A percentile compares a stretch with the other conserved stretches of the same genome.
Evolutionary conservation across 2,329 filamentous ascomycete species (phyloP).

Genomic region (Aspergillus neotritici): DNA sequence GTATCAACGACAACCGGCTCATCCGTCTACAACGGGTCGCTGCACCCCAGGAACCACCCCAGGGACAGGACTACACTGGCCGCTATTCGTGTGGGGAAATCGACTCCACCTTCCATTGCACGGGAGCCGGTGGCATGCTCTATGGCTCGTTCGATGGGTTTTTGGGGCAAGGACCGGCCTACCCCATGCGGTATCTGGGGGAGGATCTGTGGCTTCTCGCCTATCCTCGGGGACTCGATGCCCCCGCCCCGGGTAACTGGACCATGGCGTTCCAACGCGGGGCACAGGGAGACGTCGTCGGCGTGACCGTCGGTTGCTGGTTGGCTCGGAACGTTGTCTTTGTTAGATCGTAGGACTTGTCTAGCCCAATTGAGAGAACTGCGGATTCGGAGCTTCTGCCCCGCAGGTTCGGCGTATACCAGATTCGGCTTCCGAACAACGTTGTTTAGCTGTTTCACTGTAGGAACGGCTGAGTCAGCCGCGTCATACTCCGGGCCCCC

Average conservation of each 20-base stretch:
- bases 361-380: too few species aligned
- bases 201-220: constrained; percentile 37
- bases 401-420: too few species aligned
- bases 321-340: constrained; percentile 25
- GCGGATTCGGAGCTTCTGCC: too few species aligned
- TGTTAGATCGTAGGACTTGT: not conserved
- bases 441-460: too few species aligned
- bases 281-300: constrained; percentile 17
- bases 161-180: constrained; percentile 35
- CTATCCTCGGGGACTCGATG: constrained; percentile 39
- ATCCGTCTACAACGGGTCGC: constrained; percentile 20
- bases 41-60: constrained; percentile 6
- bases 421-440: too few species aligned
- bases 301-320: constrained; percentile 39
- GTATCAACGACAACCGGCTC: constrained; percentile 28
- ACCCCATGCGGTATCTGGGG: constrained; percentile 36
- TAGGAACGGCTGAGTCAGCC: too few species aligned
- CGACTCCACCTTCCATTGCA: constrained; percentile 34
- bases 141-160: constrained; percentile 42
- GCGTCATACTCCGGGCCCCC: too few species aligned
- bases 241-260: constrained; percentile 41
- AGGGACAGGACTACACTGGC: constrained; percentile 19
- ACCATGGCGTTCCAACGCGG: constrained; percentile 34
- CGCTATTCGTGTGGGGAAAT: constrained; percentile 33
- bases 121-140: constrained; percentile 32